Evolutionary conservation across 2,329 filamentous ascomycete genomes (phyloP).

Genomic region (Aspergillus flavus): DNA sequence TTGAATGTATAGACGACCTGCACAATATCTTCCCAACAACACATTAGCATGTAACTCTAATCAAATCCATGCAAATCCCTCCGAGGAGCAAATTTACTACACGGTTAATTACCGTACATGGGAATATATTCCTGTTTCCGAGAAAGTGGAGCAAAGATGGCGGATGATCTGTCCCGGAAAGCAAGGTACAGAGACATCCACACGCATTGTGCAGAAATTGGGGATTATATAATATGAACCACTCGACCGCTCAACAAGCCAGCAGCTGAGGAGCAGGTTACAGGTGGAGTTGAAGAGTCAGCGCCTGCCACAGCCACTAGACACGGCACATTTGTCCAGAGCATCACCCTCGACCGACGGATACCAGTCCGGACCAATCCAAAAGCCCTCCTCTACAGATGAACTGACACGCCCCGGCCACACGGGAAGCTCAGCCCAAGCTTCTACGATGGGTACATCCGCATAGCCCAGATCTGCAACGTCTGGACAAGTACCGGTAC

Average conservation of each 20-base stretch:
- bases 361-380: neutral
- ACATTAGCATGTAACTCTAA: no score
- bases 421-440: neutral
- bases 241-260: neutral
- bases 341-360: neutral
- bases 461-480: constrained; percentile 1
- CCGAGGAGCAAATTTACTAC: neutral
- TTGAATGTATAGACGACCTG: neutral
- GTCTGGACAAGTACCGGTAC: constrained; percentile 11
- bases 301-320: neutral
- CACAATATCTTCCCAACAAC: neutral
- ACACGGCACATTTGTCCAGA: neutral
- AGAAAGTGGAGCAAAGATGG: neutral
- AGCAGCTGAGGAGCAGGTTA: neutral
- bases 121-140: neutral
- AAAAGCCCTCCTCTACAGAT: neutral
- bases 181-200: neutral
- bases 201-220: neutral
- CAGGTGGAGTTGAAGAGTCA: neutral
- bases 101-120: neutral
- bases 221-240: constrained; percentile 1
- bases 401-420: neutral
- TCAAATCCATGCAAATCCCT: neutral
- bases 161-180: neutral
- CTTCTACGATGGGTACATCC: constrained; percentile 5